Evolutionary conservation across 306 rosid species (phyloP), one percentile per base, ranked within the genome.

Genomic region (Rosa multiflora): DNA sequence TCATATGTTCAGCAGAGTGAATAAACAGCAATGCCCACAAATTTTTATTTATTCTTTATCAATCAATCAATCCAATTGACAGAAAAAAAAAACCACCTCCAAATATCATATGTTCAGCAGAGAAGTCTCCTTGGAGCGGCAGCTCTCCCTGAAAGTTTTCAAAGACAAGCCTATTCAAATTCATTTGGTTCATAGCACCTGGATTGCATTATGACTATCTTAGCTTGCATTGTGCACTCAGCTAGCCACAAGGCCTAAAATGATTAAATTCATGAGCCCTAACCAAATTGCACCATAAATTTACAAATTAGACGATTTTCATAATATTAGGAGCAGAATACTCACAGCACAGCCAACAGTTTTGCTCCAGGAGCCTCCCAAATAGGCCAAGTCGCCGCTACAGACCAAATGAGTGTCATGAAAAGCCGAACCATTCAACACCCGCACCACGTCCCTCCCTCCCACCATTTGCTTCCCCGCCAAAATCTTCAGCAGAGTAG

Each of bases 401-500:
- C 98, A 95, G 72, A 95, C 98, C 63, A 95, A 89, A 58, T 81
- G 86, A 40, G 91, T 95, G 78, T 95, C 99, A 43, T 95, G 99
- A 80, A 95, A 95, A 48, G 99, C 98, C 0, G 98, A 95, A 73
- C 83, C 53, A 74, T 85, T 90, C 72, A 95, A 84, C 53, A 95
- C 99, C 18, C 86, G 89, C n/a, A 95, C 98, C 61, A 95, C 99
- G 62, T 95, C 94, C 87, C 89, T 86, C 62, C 97, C 99, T 80
- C 98, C 99, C 69, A 95, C 99, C 99, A 93, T 91, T 61, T 95
- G 97, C 85, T 88, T 95, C 52, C 97, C 98, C 2, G 91, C 98
- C 43, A 93, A 70, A 82, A 93, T 93, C 90, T 93, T 95, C 80
- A 91, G 88, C 87, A 95, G 78, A 23, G 95, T 91, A 23, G 99